Evolutionary conservation across 2,329 filamentous ascomycete genomes (phyloP).

Genomic region (Knoxdaviesia proteae): DNA sequence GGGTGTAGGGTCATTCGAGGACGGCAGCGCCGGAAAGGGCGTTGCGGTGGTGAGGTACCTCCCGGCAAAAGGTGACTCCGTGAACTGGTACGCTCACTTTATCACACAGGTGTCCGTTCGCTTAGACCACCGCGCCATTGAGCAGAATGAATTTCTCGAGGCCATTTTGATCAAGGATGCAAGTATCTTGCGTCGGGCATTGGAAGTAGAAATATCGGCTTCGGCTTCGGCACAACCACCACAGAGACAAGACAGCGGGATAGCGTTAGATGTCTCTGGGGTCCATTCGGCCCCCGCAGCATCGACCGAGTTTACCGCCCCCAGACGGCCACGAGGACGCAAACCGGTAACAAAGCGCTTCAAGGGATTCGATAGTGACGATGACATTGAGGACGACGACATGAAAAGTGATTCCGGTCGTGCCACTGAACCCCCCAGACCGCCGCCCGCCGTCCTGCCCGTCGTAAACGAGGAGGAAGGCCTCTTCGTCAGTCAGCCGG

Average conservation of each 20-base stretch:
- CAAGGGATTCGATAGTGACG: conserved; percentile 43
- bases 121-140: conserved; percentile 63
- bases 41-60: conserved; percentile 62
- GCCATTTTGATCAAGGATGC: conserved; percentile 70
- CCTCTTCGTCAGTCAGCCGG: conserved; percentile 29
- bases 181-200: conserved; percentile 44
- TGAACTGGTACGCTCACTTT: conserved; percentile 50
- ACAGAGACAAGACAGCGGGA: too few species aligned
- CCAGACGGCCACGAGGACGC: conserved; percentile 15
- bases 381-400: conserved; percentile 18
- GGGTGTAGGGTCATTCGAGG: conserved; percentile 40
- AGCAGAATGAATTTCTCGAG: conserved; percentile 82
- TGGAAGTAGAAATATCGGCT: conserved; percentile 23
- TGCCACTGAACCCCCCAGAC: too few species aligned
- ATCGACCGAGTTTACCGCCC: not conserved
- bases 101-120: conserved; percentile 46
- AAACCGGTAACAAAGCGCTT: conserved; percentile 36
- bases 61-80: conserved; percentile 29
- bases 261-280: too few species aligned
- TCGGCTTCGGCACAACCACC: too few species aligned
- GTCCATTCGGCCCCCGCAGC: too few species aligned
- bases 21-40: conserved; percentile 43
- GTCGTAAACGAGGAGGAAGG: conserved; percentile 17
- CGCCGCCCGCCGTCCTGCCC: too few species aligned
- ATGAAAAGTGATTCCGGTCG: not conserved